Percentiles rank a stretch among this genome's conserved stretches.
These are phyloP conservation scores for Coprinellus aureogranulatus DNA, from an alignment of 768 basidiomycete species.

Conservation along the genomic window DNA sequence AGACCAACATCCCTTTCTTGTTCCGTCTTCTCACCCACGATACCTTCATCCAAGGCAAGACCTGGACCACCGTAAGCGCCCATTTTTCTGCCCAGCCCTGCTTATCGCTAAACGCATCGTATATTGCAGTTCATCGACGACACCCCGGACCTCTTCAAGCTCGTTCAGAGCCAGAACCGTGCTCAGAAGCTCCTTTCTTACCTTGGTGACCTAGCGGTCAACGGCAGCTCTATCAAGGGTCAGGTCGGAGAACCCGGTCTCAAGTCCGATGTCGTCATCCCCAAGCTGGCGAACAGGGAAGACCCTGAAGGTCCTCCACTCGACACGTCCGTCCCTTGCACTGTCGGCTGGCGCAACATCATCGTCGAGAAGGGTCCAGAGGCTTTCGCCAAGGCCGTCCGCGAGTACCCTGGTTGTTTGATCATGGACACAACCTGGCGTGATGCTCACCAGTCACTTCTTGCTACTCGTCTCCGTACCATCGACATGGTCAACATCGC, in stretches of 20 bases:
- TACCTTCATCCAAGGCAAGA: conserved; percentile 92
- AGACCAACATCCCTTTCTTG: conserved; percentile 99
- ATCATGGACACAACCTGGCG: conserved; percentile 99
- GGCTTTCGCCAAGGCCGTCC: conserved; percentile 96
- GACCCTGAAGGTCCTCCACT: conserved; percentile 71
- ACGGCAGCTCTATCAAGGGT: conserved; percentile 96
- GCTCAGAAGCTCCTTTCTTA: conserved; percentile 97
- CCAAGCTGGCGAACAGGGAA: conserved; percentile 73
- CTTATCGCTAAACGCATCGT: not conserved
- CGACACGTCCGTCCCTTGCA: conserved; percentile 81
- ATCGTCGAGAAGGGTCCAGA: conserved; percentile 97
- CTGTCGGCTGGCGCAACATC: conserved; percentile 95
- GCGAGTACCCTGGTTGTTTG: conserved; percentile 90
- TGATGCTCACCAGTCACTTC: conserved; percentile 96
- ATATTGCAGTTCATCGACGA: conserved; percentile 89
- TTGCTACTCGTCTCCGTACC: conserved; percentile 94
- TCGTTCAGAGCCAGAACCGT: conserved; percentile 96
- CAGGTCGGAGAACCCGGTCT: conserved; percentile 93
- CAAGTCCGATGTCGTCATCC: conserved; percentile 81
- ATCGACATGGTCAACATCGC: conserved; percentile 98
- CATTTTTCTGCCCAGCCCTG: not conserved
- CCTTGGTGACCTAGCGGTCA: conserved; percentile 96
- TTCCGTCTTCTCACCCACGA: conserved; percentile 97
- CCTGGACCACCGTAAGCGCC: conserved; percentile 81
- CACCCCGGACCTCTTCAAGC: conserved; percentile 98